Evolutionary conservation across 1,284 basidiomycete species (phyloP).

Genomic region (Ceratobasidium sp.): DNA sequence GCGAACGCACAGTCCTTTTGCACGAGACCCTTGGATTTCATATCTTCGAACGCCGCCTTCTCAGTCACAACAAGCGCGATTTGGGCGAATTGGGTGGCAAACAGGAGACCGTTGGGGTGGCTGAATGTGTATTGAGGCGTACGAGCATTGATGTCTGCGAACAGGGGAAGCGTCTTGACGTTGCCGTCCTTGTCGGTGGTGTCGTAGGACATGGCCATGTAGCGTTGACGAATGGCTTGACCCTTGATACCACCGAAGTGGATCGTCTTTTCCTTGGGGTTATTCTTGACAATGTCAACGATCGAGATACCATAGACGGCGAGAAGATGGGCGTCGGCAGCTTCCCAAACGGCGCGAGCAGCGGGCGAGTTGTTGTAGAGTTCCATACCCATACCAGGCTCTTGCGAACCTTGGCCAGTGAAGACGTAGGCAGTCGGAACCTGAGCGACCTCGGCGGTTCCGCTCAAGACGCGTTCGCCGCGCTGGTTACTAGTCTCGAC

Average conservation of each 20-base stretch:
- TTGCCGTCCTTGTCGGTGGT: conserved; percentile 94
- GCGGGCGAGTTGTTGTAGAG: conserved; percentile 92
- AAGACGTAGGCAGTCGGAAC: conserved; percentile 95
- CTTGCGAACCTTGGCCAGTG: conserved; percentile 98
- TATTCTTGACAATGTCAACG: conserved; percentile 97
- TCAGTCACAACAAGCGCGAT: conserved; percentile 98
- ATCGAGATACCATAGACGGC: conserved; percentile 98
- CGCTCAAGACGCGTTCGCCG: conserved; percentile 76
- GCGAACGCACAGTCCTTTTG: conserved; percentile 93
- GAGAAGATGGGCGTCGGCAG: conserved; percentile 90
- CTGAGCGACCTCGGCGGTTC: conserved; percentile 77
- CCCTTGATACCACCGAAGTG: conserved; percentile 99
- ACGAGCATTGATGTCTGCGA: conserved; percentile 89
- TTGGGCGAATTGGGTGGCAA: conserved; percentile 98
- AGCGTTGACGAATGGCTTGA: conserved; percentile 94
- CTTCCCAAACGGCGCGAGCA: conserved; percentile 96
- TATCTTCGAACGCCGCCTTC: conserved; percentile 97
- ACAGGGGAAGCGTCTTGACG: conserved; percentile 92
- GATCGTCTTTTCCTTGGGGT: conserved; percentile 96
- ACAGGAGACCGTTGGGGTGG: conserved; percentile 92
- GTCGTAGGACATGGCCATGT: conserved; percentile 99
- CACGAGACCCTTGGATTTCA: conserved; percentile 94
- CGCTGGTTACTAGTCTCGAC: conserved; percentile 86
- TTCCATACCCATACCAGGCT: conserved; percentile 99
- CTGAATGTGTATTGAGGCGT: conserved; percentile 97